These are phyloP conservation scores for Rubia tinctorum DNA, from an alignment of 305 asterid genomes.

Conservation along the genomic window DNA sequence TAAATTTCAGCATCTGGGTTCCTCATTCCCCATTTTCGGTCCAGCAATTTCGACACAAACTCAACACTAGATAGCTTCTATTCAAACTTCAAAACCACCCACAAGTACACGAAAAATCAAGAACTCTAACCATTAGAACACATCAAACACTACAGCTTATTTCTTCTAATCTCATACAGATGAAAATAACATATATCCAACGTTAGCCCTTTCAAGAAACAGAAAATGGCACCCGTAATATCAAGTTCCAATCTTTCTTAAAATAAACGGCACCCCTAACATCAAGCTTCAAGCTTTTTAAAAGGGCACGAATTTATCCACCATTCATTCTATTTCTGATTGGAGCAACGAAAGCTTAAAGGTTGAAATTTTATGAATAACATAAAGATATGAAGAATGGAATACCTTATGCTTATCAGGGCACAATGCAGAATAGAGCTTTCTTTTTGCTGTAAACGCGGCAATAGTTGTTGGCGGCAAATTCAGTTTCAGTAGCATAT, in stretches of 20 bases:
- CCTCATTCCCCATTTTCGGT: slow-evolving; percentile 73
- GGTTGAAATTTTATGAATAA: neutral
- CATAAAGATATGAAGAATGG: slow-evolving; percentile 1
- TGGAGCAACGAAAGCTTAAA: neutral
- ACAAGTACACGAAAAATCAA: neutral
- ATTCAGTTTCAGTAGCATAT: slow-evolving; percentile 14
- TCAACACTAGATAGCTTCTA: slow-evolving; percentile 35
- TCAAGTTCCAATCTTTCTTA: neutral
- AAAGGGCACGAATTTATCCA: neutral
- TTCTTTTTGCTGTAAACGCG: slow-evolving; percentile 31
- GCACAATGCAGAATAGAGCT: slow-evolving; percentile 19
- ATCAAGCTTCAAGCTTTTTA: neutral
- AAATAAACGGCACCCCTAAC: neutral
- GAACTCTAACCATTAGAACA: neutral
- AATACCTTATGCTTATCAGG: slow-evolving; percentile 37
- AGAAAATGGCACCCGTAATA: neutral
- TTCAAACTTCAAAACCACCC: slow-evolving; percentile 28
- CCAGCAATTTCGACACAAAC: slow-evolving; percentile 43
- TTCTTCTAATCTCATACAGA: neutral
- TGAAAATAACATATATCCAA: neutral
- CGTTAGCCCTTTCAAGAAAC: neutral
- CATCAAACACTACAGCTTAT: neutral
- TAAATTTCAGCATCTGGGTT: slow-evolving; percentile 63
- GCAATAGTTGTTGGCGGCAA: slow-evolving; percentile 31
- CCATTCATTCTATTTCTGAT: neutral